These are phyloP conservation scores for Atractiella rhizophila DNA, from an alignment of 768 basidiomycete genomes.

Conservation along the genomic window DNA sequence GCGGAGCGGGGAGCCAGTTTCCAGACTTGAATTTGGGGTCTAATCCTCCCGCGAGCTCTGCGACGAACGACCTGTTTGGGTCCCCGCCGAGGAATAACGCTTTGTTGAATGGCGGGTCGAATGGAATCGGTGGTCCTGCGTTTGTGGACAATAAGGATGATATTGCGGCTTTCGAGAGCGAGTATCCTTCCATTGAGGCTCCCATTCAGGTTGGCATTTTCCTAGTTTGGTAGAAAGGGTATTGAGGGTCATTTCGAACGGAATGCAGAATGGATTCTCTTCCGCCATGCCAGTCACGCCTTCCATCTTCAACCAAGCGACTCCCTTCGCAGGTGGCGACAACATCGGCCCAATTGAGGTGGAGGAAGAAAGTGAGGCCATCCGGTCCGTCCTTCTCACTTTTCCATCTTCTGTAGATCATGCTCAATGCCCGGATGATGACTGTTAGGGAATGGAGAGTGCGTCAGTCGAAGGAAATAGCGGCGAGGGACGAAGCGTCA, in stretches of 20 bases:
- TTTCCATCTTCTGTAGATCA: not conserved
- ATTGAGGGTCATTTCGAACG: not conserved
- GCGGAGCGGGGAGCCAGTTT: not conserved
- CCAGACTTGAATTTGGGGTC: no score
- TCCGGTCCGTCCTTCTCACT: conserved; percentile 1
- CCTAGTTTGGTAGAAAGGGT: not conserved
- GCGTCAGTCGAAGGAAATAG: conserved; percentile 60
- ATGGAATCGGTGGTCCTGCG: no score
- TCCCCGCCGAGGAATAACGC: no score
- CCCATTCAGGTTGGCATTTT: not conserved
- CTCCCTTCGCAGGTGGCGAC: no score
- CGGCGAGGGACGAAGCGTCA: conserved; percentile 52
- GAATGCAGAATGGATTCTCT: not conserved
- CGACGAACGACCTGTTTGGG: no score
- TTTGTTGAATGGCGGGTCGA: no score
- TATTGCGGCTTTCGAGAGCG: conserved; percentile 5
- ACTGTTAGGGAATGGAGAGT: conserved; percentile 56
- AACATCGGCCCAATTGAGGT: no score
- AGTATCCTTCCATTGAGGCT: not conserved
- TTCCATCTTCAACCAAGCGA: not conserved
- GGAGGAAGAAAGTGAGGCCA: conserved; percentile 6
- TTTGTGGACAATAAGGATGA: no score
- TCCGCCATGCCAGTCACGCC: not conserved
- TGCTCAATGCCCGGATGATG: not conserved
- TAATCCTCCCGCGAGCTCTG: no score